Evolutionary conservation across 1,284 basidiomycete genomes (phyloP), one percentile per base, ranked within the genome.

Genomic region (Cryptococcus amylolentus): DNA sequence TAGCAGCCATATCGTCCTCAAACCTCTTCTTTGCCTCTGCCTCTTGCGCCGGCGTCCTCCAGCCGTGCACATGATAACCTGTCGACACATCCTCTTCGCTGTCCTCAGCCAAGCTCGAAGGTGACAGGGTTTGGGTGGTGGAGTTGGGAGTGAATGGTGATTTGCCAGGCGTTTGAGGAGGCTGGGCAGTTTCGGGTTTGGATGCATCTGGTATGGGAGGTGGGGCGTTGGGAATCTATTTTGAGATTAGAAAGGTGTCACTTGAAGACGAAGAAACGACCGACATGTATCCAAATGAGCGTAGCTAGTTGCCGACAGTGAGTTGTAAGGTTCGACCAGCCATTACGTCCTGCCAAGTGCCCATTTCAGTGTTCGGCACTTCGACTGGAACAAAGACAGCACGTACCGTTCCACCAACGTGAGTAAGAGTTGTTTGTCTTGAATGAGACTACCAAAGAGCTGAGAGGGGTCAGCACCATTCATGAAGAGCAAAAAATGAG

Each of bases 341-440:
- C 54, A 42, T 69, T 69, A 5, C 69, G 52, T 2, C 69, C 69
- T 65, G 44, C 1, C 4, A 6, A 5, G 44, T 39, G 48, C 14
- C 5, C 14, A n/a, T 20, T 31, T 52, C 37, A 54, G 42, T 39
- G 14, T 5, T 13, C 4, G 8, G 14, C 20, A 42, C 41, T 7
- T 1, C 14, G 31, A 35, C 31, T 23, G 23, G 43, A 45, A 16
- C 3, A 2, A 6, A 16, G n/a, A 9, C 14, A 6, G 16, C 27
- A 55, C 64, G 50, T 41, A 66, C 64, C 66, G 42, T 70, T 67
- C 69, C 69, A 70, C 69, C 69, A 69, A 42, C 63, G 50, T 0
- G 60, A 38, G 47, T 69, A 70, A 2, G 65, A 64, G 54, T 60
- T 69, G 58, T 69, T 71, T 9, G 67, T 71, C 49, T 71, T 68